Percentiles rank a stretch among this genome's conserved stretches.
These are phyloP conservation scores for Allium sativum DNA, from an alignment of 106 monocot species.

Conservation along the genomic window DNA sequence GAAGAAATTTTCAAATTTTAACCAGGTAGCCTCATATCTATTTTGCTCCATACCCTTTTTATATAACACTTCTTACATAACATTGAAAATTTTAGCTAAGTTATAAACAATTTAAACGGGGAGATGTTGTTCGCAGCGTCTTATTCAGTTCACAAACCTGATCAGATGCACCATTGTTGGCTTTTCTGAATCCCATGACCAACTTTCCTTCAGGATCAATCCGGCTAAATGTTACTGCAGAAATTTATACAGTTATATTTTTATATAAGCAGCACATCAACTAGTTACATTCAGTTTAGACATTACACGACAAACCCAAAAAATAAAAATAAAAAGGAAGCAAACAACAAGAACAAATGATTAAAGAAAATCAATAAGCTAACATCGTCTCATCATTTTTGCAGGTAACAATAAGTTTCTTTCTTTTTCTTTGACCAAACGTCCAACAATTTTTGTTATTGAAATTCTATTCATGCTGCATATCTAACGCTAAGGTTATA, in stretches of 20 bases:
- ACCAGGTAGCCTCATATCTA: no score
- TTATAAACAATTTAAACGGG: no score
- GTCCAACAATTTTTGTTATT: no score
- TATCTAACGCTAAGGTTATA: no score
- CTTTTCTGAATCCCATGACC: slow-evolving; percentile 95
- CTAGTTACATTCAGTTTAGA: not conserved
- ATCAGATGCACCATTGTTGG: slow-evolving; percentile 31
- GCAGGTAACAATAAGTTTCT: not conserved
- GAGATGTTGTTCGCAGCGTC: no score
- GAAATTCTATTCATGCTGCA: no score
- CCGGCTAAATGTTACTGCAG: slow-evolving; percentile 93
- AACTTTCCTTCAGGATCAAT: slow-evolving; percentile 95
- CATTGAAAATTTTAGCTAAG: no score
- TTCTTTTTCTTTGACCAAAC: not conserved
- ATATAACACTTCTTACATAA: no score
- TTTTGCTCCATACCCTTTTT: slow-evolving; percentile 1
- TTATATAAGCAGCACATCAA: not conserved
- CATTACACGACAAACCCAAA: not conserved
- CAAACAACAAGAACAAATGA: not conserved
- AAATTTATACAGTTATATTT: not conserved
- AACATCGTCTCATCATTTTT: not conserved
- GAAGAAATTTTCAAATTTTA: no score
- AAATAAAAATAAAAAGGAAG: not conserved
- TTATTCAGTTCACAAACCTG: slow-evolving; percentile 3
- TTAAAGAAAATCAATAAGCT: no score